These are phyloP conservation scores for Mycena sanguinolenta DNA, from an alignment of 768 basidiomycete genomes.

Conservation along the genomic window DNA sequence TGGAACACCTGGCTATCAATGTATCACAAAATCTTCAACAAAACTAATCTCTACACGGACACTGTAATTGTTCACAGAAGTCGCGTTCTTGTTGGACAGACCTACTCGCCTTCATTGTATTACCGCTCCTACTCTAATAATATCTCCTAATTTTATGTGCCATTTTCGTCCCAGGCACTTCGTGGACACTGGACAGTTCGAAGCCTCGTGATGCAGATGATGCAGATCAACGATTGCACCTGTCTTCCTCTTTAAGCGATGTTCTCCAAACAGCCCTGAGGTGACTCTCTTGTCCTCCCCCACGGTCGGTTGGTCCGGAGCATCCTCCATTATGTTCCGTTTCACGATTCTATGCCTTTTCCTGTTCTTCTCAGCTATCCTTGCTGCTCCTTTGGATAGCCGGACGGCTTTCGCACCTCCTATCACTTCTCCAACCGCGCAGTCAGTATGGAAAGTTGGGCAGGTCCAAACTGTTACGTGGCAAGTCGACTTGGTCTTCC, in stretches of 20 bases:
- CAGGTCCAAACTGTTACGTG: slow-evolving; percentile 64
- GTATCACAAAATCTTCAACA: slow-evolving; percentile 15
- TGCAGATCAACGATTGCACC: not conserved
- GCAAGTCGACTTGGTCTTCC: slow-evolving; percentile 48
- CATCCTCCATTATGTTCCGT: slow-evolving; percentile 27
- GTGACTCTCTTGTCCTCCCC: slow-evolving; percentile 13
- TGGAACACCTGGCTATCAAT: not conserved
- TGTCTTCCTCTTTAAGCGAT: slow-evolving; percentile 23
- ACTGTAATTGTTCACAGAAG: slow-evolving; percentile 31
- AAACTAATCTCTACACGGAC: slow-evolving; percentile 27
- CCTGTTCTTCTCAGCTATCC: slow-evolving; percentile 45
- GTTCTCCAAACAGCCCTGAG: slow-evolving; percentile 19
- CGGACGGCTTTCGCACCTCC: slow-evolving; percentile 65
- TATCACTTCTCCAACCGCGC: slow-evolving; percentile 61
- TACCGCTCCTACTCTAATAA: not conserved
- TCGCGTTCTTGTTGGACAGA: slow-evolving; percentile 29
- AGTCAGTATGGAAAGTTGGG: slow-evolving; percentile 66
- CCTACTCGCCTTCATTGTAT: slow-evolving; percentile 32
- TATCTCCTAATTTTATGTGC: slow-evolving; percentile 16
- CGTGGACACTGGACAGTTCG: no score
- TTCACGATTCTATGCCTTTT: slow-evolving; percentile 44
- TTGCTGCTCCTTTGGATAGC: slow-evolving; percentile 52
- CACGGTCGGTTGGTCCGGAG: slow-evolving; percentile 7
- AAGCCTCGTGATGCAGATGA: no score
- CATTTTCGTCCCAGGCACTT: not conserved